Base-by-base conservation (phyloP, 2,329 filamentous ascomycete genomes). In the Paracoccidioides brasiliensis region DNA sequence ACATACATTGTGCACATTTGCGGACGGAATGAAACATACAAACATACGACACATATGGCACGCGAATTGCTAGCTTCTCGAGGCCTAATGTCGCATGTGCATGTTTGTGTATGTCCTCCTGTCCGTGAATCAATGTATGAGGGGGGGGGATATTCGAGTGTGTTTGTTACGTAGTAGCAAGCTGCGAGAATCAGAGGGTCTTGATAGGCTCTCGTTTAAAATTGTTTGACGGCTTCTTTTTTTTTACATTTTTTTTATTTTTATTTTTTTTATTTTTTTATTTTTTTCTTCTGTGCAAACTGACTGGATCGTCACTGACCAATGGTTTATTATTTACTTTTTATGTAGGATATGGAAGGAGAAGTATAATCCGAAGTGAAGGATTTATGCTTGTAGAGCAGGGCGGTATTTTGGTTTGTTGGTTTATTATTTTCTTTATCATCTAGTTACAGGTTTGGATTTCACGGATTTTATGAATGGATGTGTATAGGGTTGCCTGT, bases 331-430 rank as follows among this genome's bases (percentile, higher is more conserved):
- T 52, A n/a, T 12, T 52, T 42, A n/a, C 38, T 9, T 22, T 22
- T 22, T 14, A 40, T 30, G 52, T 55, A 95, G 89, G 90, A 96
- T 97, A 67, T 96, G 91, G 89, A 97, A 97, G 71, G 90, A 95
- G 60, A 97, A 97, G 74, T 96, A 97, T 74, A 80, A 77, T 60
- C 76, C 77, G 22, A 76, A 77, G 66, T 75, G 28, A 40, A 22
- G 28, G 12, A 15, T 46, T 32, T 45, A 22, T 22, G 22, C 22
- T 22, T 22, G 22, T 22, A 22, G 1, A 22, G 22, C 22, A 22
- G 22, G 22, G 22, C 22, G 22, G 22, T 2, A 22, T 22, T 22
- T 22, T 22, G 22, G 22, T 22, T 22, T 22, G 22, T 22, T 22
- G 22, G 37, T 7, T 38, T 38, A 38, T 38, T 38, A 2, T 42